Percentiles rank a stretch among this genome's conserved stretches.
These are phyloP conservation scores for Lepraria neglecta DNA, from an alignment of 495 filamentous ascomycete species.

Conservation along the genomic window DNA sequence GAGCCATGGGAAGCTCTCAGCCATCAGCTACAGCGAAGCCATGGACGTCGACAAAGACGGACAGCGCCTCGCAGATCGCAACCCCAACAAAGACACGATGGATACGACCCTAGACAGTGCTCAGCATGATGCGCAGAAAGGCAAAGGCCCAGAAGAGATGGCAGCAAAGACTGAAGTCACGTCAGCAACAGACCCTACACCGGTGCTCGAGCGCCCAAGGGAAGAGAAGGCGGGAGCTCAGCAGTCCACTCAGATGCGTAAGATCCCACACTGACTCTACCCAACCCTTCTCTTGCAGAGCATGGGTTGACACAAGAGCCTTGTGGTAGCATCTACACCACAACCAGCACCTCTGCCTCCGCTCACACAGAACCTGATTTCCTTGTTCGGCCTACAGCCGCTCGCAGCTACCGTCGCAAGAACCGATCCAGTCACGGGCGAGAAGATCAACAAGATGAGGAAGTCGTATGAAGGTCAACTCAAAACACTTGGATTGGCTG, in stretches of 20 bases:
- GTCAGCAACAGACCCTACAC: not conserved
- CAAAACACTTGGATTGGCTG: constrained; percentile 54
- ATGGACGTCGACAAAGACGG: constrained; percentile 27
- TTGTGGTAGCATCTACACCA: constrained; percentile 22
- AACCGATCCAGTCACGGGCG: constrained; percentile 56
- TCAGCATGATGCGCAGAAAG: constrained; percentile 4
- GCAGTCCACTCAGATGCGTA: constrained; percentile 24
- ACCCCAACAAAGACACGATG: constrained; percentile 21
- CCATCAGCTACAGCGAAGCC: constrained; percentile 22
- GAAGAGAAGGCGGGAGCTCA: constrained; percentile 5
- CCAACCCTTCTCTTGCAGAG: constrained; percentile 17
- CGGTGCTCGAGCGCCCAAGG: constrained; percentile 15
- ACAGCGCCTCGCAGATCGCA: constrained; percentile 19
- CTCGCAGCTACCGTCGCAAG: constrained; percentile 60
- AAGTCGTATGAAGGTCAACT: constrained; percentile 71
- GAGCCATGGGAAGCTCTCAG: constrained; percentile 27
- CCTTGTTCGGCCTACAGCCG: constrained; percentile 53
- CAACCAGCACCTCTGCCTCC: constrained; percentile 54
- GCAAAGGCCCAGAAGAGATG: not conserved
- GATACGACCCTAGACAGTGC: constrained; percentile 17
- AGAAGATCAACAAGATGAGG: constrained; percentile 66
- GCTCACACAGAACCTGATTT: constrained; percentile 56
- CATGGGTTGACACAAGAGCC: constrained; percentile 24
- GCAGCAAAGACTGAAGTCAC: constrained; percentile 5
- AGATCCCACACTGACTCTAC: constrained; percentile 23